Conservation (phyloP, 371 early-diverging fungal species). For the Haplosporangium sp. region DNA sequence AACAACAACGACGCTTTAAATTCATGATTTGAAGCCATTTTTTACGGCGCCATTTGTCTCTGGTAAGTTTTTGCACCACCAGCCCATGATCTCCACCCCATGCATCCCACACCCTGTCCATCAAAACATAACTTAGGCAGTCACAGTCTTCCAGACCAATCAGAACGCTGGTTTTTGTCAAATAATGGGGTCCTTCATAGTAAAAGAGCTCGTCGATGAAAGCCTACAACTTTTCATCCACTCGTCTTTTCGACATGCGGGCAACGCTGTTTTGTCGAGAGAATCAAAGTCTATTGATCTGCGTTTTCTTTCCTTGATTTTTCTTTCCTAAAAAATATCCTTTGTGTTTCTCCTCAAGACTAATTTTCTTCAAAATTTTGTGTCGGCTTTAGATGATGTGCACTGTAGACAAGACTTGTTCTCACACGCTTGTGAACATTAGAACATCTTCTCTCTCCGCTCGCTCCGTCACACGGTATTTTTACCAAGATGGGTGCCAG, state of each 20-base stretch:
- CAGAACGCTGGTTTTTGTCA: slow-evolving; percentile 9
- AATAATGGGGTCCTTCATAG: neutral
- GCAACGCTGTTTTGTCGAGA: slow-evolving; percentile 20
- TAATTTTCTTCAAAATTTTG: too few relatives aligned
- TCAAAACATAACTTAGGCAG: slow-evolving; percentile 5
- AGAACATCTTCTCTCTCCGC: too few relatives aligned
- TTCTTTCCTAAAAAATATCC: slow-evolving; percentile 15
- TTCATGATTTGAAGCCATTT: slow-evolving; percentile 18
- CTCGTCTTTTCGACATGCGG: slow-evolving; percentile 19
- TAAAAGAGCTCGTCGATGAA: slow-evolving; percentile 1
- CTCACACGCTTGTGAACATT: too few relatives aligned
- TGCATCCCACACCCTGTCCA: neutral
- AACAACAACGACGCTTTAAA: slow-evolving; percentile 19
- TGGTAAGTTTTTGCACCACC: slow-evolving; percentile 8
- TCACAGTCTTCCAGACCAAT: slow-evolving; percentile 11
- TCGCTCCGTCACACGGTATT: too few relatives aligned
- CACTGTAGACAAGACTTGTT: slow-evolving; percentile 11
- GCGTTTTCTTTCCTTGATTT: too few relatives aligned
- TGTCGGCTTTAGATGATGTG: slow-evolving; percentile 10
- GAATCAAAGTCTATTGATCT: slow-evolving; percentile 15
- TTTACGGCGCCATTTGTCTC: slow-evolving; percentile 8
- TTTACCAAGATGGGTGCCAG: too few relatives aligned
- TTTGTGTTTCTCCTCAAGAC: slow-evolving; percentile 6
- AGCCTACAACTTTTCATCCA: slow-evolving; percentile 6
- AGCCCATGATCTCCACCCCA: slow-evolving; percentile 5